Evolutionary conservation across 495 filamentous ascomycete species (phyloP), one percentile per base, ranked within the genome.

Genomic region (Aspergillus bertholletiae): DNA sequence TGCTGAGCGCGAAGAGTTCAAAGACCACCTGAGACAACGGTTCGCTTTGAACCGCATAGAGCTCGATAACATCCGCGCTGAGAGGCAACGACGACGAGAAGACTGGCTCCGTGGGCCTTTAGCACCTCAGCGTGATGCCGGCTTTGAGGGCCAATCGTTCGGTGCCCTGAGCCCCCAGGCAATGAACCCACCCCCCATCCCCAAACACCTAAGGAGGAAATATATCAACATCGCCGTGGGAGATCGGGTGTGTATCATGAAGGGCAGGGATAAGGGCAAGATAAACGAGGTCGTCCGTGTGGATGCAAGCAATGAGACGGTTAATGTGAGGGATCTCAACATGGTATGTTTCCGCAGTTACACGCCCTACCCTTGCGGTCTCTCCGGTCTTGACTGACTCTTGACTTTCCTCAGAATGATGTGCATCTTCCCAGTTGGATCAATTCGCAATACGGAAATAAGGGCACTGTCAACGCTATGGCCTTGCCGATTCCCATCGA

Each of bases 231-330:
- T 97, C 58, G 80, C 75, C 15, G 63, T 70, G 7, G 84, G 82
- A 8, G 92, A 97, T 62, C 79, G 92, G 50, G 89, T 96, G 27
- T 89, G 90, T 32, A 66, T 96, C 28, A 72, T 87, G 43, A 84
- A 86, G 46, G 91, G 92, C 20, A 75, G 75, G 53, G 88, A 92
- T 57, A 87, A 85, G 74, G 90, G 90, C 53, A 87, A 85, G 70
- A 96, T 98, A 73, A 86, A 85, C 24, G 72, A 71, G 27, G 82
- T 97, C 26, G 62, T 51, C 44, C 59, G 68, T n/a, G 75, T 96
- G 32, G 73, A 87, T 54, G 64, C 63, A 18, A 71, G 79, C 2
- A 77, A 60, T 35, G 83, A 86, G 60, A 78, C 76, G 41, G 74
- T 93, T 27, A 66, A 65, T 2, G 72, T 96, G 23, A 76, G 82